These are phyloP conservation scores for Tulasnella sp. DNA, from an alignment of 768 basidiomycete genomes.

Conservation along the genomic window DNA sequence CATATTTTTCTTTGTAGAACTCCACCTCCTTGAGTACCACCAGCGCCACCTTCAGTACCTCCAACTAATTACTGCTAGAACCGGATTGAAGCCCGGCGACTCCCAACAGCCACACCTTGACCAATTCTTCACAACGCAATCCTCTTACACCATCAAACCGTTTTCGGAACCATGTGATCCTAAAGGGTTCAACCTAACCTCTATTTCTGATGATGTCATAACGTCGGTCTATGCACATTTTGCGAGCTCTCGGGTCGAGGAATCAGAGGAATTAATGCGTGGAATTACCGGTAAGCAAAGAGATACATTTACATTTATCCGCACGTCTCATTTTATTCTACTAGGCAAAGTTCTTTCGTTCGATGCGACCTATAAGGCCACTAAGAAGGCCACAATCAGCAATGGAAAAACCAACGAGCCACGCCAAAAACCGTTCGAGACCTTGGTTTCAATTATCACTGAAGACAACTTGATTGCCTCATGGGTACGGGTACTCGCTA, in stretches of 20 bases:
- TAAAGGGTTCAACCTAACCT: not conserved
- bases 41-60: not conserved
- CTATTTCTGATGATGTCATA: not conserved
- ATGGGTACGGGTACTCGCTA: not conserved
- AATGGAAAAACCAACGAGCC: not conserved
- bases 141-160: not conserved
- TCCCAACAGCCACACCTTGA: not conserved
- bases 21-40: not conserved
- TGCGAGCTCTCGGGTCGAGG: not conserved
- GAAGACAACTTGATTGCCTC: not conserved
- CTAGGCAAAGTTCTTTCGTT: not conserved
- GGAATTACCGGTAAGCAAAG: not conserved
- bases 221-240: not conserved
- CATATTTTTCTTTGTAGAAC: not conserved
- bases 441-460: not conserved
- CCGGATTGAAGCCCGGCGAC: not conserved
- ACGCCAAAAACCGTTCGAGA: not conserved
- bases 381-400: not conserved
- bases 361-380: not conserved
- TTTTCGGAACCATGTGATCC: not conserved
- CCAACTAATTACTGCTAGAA: not conserved
- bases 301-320: not conserved
- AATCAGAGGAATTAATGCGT: not conserved
- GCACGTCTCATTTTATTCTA: not conserved
- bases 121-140: not conserved